Percentiles rank a stretch among this genome's conserved stretches.
Conservation (phyloP, 2,329 filamentous ascomycete genomes). For the Microdochium bolleyi region DNA sequence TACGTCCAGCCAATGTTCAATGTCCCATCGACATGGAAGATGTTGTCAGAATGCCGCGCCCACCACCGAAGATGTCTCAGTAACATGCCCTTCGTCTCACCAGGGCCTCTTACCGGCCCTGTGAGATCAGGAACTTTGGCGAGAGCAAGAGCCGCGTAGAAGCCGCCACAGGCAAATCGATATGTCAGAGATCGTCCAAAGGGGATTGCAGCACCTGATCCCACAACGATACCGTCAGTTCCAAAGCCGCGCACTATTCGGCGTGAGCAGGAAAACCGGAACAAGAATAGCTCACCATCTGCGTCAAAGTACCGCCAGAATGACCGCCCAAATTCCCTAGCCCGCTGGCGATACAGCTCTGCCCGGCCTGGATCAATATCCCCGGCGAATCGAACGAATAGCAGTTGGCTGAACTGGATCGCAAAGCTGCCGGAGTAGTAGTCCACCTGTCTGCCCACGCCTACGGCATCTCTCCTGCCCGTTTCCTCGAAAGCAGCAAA, state of each 20-base stretch:
- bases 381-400: slow-evolving; percentile 33
- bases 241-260: neutral
- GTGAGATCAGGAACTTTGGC: slow-evolving; percentile 28
- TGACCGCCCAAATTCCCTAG: slow-evolving; percentile 27
- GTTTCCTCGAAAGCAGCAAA: neutral
- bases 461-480: neutral
- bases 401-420: slow-evolving; percentile 40
- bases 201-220: slow-evolving; percentile 37
- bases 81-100: slow-evolving; percentile 37
- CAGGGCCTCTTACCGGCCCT: slow-evolving; percentile 24
- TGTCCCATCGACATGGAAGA: slow-evolving; percentile 40
- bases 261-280: neutral
- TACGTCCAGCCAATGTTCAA: slow-evolving; percentile 32
- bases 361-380: slow-evolving; percentile 30
- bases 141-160: slow-evolving; percentile 36
- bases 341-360: slow-evolving; percentile 26
- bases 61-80: slow-evolving; percentile 43
- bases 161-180: slow-evolving; percentile 39
- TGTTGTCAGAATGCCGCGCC: slow-evolving; percentile 26
- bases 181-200: slow-evolving; percentile 44
- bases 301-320: slow-evolving; percentile 42
- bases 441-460: slow-evolving; percentile 29
- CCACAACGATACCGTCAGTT: neutral
- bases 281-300: slow-evolving; percentile 21
- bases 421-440: slow-evolving; percentile 48